Percentiles rank a stretch among this genome's conserved stretches.
Conservation (phyloP, 352 stramenopile species). For the Phytopythium mirpurense region DNA sequence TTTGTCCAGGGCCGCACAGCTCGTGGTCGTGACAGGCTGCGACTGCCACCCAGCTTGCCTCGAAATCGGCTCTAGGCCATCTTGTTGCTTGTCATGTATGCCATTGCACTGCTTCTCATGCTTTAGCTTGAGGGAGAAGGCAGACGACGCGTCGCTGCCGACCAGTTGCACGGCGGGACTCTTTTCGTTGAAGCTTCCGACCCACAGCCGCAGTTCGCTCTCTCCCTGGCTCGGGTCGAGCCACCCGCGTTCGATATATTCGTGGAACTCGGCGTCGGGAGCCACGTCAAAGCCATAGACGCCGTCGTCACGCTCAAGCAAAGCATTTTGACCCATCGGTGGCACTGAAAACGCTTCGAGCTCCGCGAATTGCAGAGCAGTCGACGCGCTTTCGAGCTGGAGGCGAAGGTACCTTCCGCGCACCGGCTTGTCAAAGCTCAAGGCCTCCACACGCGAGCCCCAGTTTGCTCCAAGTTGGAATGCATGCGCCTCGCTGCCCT, state of each 20-base stretch:
- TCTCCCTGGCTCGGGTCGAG: conserved; percentile 30
- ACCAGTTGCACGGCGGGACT: conserved; percentile 55
- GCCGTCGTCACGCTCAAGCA: conserved; percentile 33
- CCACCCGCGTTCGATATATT: conserved; percentile 63
- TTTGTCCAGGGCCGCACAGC: conserved; percentile 43
- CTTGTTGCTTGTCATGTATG: too few relatives aligned
- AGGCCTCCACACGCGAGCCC: conserved; percentile 16
- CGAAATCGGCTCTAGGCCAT: background rate
- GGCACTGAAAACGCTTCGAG: conserved; percentile 41
- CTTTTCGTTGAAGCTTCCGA: conserved; percentile 56
- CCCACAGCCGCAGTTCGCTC: conserved; percentile 49
- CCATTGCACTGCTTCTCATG: conserved; percentile 12
- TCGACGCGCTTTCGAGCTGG: conserved; percentile 34
- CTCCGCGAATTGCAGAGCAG: conserved; percentile 59
- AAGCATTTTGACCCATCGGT: background rate
- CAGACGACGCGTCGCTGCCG: conserved; percentile 4
- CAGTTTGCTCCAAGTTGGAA: conserved; percentile 19
- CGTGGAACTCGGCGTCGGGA: conserved; percentile 29
- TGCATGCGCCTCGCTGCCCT: conserved; percentile 8
- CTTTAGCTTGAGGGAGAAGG: conserved; percentile 22
- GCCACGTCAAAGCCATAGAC: conserved; percentile 47
- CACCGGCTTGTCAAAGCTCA: conserved; percentile 15
- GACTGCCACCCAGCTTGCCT: conserved; percentile 15
- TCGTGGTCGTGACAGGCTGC: conserved; percentile 22
- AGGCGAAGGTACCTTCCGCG: conserved; percentile 51